phyloP scores from a whole-genome alignment of 371 early-diverging fungal species.

The Fennellomyces sp. region DNA sequence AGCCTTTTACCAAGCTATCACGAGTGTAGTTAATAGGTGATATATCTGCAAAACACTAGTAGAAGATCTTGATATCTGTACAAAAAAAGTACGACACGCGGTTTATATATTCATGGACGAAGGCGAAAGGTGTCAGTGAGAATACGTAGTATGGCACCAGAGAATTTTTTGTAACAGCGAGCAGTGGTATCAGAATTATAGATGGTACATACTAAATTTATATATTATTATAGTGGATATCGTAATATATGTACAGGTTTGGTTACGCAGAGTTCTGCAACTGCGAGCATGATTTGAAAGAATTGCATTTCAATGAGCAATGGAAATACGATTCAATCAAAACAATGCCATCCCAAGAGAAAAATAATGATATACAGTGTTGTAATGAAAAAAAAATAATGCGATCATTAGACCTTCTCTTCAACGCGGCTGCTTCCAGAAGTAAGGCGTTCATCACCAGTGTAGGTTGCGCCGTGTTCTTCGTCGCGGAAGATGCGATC shows the following conservation, averaged over 20 bases:
- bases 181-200: no score
- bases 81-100: no score
- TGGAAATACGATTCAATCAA: not conserved
- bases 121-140: no score
- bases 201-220: no score
- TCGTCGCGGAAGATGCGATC: conserved; percentile 15
- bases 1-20: no score
- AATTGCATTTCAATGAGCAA: conserved; percentile 1
- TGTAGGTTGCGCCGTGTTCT: conserved; percentile 13
- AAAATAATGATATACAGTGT: no score
- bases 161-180: no score
- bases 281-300: conserved; percentile 12
- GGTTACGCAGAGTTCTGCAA: conserved; percentile 22
- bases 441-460: not conserved
- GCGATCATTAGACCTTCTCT: conserved; percentile 6
- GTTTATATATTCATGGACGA: no score
- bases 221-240: not conserved
- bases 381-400: not conserved
- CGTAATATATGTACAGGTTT: conserved; percentile 17
- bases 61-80: no score
- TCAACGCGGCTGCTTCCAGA: not conserved
- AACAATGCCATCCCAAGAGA: conserved; percentile 4
- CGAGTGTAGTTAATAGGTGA: no score
- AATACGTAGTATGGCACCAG: no score
- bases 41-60: no score